A percentile compares a stretch with the other conserved stretches of the same genome.
Evolutionary conservation across 2,329 filamentous ascomycete genomes (phyloP).

Genomic region (Trichoderma citrinoviride): DNA sequence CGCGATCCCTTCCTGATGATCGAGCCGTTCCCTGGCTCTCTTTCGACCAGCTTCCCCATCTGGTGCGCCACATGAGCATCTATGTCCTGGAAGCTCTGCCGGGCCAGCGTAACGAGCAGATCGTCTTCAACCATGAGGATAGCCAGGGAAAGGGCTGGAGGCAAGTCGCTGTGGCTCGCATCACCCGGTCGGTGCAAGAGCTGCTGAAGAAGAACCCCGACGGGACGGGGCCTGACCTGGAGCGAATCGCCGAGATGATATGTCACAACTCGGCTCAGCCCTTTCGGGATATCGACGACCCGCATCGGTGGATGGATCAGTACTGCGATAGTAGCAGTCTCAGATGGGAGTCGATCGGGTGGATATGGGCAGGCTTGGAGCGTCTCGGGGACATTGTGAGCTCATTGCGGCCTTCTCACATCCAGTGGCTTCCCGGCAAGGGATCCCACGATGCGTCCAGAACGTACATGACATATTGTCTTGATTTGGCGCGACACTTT

Average conservation of each 20-base stretch:
- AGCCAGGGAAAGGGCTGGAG: conserved; percentile 35
- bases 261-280: conserved; percentile 40
- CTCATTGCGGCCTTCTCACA: not conserved
- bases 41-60: not conserved
- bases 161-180: conserved; percentile 29
- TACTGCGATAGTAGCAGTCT: conserved; percentile 38
- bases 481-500: conserved; percentile 25
- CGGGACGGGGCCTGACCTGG: conserved; percentile 32
- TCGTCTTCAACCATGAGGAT: conserved; percentile 20
- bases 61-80: conserved; percentile 37
- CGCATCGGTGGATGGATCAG: conserved; percentile 39
- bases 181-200: conserved; percentile 32
- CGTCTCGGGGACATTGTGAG: not conserved
- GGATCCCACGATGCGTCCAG: conserved; percentile 1
- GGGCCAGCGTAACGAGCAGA: conserved; percentile 26
- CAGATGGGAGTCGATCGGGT: conserved; percentile 46
- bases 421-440: conserved; percentile 3
- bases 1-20: not conserved
- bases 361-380: conserved; percentile 16
- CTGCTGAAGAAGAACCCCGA: conserved; percentile 23
- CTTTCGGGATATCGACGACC: conserved; percentile 36
- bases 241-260: conserved; percentile 38
- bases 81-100: conserved; percentile 40
- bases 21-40: not conserved
- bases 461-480: conserved; percentile 16